A percentile compares a stretch with the other conserved stretches of the same genome.
phyloP scores from a whole-genome alignment of 2,329 filamentous ascomycete species.

The Pseudocercospora fuligena region DNA sequence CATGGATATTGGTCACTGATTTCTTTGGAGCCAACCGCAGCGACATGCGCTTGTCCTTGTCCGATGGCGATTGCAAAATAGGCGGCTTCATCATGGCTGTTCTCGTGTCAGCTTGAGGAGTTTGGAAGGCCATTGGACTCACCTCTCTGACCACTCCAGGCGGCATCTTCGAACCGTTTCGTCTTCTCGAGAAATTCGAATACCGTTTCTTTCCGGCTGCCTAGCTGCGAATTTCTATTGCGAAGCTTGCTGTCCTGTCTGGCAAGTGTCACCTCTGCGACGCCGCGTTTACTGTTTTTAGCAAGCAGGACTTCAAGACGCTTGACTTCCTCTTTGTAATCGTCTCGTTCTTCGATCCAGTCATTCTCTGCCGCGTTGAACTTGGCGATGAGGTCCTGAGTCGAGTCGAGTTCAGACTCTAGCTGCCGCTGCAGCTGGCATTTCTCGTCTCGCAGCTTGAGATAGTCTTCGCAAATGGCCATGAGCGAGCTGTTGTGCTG shows the following conservation, averaged over 20 bases:
- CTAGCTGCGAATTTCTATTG: conserved; percentile 21
- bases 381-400: conserved; percentile 27
- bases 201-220: conserved; percentile 38
- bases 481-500: conserved; percentile 46
- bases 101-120: conserved; percentile 23
- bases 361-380: conserved; percentile 38
- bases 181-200: conserved; percentile 41
- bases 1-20: conserved; percentile 33
- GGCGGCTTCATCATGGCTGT: conserved; percentile 36
- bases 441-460: conserved; percentile 44
- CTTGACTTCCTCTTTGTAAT: conserved; percentile 49
- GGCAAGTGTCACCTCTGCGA: conserved; percentile 48
- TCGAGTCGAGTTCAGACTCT: conserved; percentile 35
- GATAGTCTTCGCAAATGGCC: conserved; percentile 50
- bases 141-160: conserved; percentile 41
- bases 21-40: conserved; percentile 46
- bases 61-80: conserved; percentile 42
- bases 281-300: conserved; percentile 44
- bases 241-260: conserved; percentile 48
- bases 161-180: conserved; percentile 30
- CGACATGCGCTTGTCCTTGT: conserved; percentile 46
- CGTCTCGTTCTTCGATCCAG: conserved; percentile 42
- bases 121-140: neutral
- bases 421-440: conserved; percentile 37
- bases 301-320: conserved; percentile 52